Base-by-base conservation (phyloP, 805 yeast species). In the Schizosaccharomyces octosporus region DNA sequence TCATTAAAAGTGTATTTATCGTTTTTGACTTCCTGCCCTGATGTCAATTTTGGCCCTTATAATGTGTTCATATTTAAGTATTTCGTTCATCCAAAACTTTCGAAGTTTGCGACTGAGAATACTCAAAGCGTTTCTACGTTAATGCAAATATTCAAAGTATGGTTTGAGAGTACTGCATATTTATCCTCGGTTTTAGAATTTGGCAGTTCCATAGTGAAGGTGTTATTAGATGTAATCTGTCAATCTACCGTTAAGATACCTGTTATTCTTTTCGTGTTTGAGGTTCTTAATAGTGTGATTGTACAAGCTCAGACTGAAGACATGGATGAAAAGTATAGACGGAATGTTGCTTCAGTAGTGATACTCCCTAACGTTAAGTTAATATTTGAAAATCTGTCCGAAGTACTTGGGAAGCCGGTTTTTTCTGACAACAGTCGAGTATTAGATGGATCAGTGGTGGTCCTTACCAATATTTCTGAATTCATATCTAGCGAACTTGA, bases 101-200 rank as follows among this genome's bases (percentile, higher is more conserved):
- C 64, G 0, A 73, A 76, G 13, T 90, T 90, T 70, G 83, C 83
- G 2, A 77, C 73, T 51, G 95, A 85, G 66, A 93, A 90, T 69
- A 73, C 84, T 41, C 94, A 87, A 68, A 87, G 84, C 66, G 83
- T 90, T 0, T 87, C 97, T 0, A 78, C 95, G 0, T 69, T 90
- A 55, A 72, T 89, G 79, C 79, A 75, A 62, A 68, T 87, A 9
- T 78, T 90, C 66, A 71, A 80, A 5, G 72, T 78, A 7, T 79
- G 95, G 81, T 73, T 84, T 59, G 68, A 74, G 4, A 69, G 72
- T 41, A 72, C 74, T 4, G 72, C 73, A 27, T 74, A 83, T 48
- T 72, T 76, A 59, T 74, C 74, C 15, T 79, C 83, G 63, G 70
- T 87, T 55, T 41, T 60, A 13, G 76, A 76, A 62, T 71, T 75